phyloP scores from a whole-genome alignment of 257 asterid genomes.

The Lithospermum erythrorhizon region DNA sequence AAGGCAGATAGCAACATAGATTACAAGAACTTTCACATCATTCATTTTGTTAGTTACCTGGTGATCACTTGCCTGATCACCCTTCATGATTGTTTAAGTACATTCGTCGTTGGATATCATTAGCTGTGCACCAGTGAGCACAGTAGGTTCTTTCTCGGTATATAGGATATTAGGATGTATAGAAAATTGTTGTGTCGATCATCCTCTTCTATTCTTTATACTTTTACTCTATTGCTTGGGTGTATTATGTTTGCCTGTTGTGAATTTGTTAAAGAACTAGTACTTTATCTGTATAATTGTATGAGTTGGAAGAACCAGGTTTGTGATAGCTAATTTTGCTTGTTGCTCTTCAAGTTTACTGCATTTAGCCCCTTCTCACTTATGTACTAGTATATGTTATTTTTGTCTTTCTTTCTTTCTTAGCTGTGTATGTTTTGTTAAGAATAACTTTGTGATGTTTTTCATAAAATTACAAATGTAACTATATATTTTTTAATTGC shows the following conservation, averaged over 20 bases:
- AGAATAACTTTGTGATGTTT: too few relatives aligned
- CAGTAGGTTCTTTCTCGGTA: background rate
- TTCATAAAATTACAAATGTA: too few relatives aligned
- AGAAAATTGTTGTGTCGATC: background rate
- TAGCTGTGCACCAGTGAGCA: background rate
- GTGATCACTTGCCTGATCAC: background rate
- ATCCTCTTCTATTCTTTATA: background rate
- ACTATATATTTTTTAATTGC: too few relatives aligned
- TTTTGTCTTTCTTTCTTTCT: too few relatives aligned
- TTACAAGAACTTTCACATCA: background rate
- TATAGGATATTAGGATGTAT: background rate
- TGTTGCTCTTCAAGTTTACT: too few relatives aligned
- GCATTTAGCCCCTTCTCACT: too few relatives aligned
- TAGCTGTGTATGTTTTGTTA: too few relatives aligned
- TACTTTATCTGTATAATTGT: too few relatives aligned
- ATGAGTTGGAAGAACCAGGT: too few relatives aligned
- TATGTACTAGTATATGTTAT: too few relatives aligned
- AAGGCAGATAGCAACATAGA: conserved; percentile 36
- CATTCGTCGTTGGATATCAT: background rate
- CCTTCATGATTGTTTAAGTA: background rate
- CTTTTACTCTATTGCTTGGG: background rate
- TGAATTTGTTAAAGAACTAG: background rate
- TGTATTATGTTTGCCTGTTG: background rate
- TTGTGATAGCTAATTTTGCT: too few relatives aligned
- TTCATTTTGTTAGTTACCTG: background rate